Base-by-base conservation (phyloP, 495 filamentous ascomycete genomes). In the Penicillium verhagenii region DNA sequence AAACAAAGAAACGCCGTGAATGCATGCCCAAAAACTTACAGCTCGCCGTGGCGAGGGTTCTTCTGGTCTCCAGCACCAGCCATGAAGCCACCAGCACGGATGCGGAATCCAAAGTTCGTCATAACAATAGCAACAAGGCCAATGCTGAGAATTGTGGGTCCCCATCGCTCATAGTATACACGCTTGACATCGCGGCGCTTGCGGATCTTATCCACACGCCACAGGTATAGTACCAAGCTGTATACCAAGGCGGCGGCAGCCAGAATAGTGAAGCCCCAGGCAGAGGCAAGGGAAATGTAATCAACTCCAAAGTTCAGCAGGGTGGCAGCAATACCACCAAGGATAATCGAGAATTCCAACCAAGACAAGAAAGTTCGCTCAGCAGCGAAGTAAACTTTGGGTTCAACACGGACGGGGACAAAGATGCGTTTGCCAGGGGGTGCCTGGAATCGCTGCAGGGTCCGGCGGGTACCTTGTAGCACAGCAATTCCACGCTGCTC, bases 291-390 rank as follows among this genome's bases (percentile, higher is more conserved):
- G 16, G 86, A 70, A 20, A 72, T 65, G 43, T 59, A 69, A 54
- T 72, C 67, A 29, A 82, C 72, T 43, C 86, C 83, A 66, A 98
- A 98, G 76, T 98, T 98, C 38, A 98, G 83, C 29, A 97, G 77
- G 4, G 92, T 89, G 18, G 90, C 89, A 6, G 94, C 92, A 54
- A 98, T 96, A 52, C 90, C 88, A 61, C 89, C 90, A 21, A 98
- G 84, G 66, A 96, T 88, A 72, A 98, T 94, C 45, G 86, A 89
- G 76, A 94, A 97, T 73, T 98, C 93, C 52, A 97, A 89, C 94
- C 94, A 98, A 33, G 91, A 88, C 56, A 98, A 81, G 72, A 96
- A 98, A 11, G 94, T 98, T 54, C 94, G 83, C 67, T 98, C 94
- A 7, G 91, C 91, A 21, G 94, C 94, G 60, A 98, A 96, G 71